Percentiles rank a stretch among this genome's conserved stretches.
These are phyloP conservation scores for Gossypium bickii DNA, from an alignment of 345 rosid species.

Conservation along the genomic window DNA sequence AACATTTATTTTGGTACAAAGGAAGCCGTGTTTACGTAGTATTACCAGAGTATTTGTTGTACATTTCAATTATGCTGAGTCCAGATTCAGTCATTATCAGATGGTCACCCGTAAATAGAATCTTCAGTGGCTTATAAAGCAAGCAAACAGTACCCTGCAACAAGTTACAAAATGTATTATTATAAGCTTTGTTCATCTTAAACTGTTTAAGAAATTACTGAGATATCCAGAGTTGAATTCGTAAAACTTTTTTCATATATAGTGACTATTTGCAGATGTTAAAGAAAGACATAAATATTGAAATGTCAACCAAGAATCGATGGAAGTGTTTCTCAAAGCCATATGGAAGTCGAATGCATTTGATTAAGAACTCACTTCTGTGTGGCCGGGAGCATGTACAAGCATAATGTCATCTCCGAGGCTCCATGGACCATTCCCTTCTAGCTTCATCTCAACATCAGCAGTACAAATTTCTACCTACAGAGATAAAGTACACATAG, in stretches of 20 bases:
- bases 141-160: constrained; percentile 40
- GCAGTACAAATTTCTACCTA: constrained; percentile 43
- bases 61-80: constrained; percentile 28
- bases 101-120: constrained; percentile 40
- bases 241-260: background rate
- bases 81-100: constrained; percentile 26
- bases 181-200: background rate
- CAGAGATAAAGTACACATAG: constrained; percentile 4
- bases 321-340: background rate
- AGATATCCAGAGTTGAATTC: background rate
- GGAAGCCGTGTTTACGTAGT: background rate
- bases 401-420: constrained; percentile 42
- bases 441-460: constrained; percentile 57
- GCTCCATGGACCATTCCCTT: constrained; percentile 65
- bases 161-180: background rate
- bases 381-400: constrained; percentile 57
- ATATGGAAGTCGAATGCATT: background rate
- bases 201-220: background rate
- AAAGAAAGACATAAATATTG: background rate
- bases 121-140: constrained; percentile 26
- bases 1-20: background rate
- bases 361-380: constrained; percentile 36
- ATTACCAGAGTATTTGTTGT: constrained; percentile 31
- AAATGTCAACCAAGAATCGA: background rate
- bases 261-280: background rate